Evolutionary conservation across 345 rosid genomes (phyloP).

Genomic region (Cardiospermum halicacabum): DNA sequence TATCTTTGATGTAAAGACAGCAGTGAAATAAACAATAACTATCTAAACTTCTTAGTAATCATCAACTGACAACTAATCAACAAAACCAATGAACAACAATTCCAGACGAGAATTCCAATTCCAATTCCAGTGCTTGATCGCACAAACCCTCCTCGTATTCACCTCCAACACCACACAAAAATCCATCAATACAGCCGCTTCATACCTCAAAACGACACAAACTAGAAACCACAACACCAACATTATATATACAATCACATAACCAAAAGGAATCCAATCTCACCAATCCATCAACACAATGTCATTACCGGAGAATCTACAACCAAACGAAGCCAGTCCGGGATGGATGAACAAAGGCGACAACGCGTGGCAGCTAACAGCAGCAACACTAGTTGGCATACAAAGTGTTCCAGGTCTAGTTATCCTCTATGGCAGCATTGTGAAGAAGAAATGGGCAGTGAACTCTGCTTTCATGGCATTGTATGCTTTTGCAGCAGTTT

Average conservation of each 20-base stretch:
- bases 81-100: not conserved
- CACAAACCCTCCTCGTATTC: constrained; percentile 16
- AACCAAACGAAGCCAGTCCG: constrained; percentile 36
- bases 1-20: too few species aligned
- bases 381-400: constrained; percentile 54
- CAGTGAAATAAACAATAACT: too few species aligned
- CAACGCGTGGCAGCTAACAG: constrained; percentile 71
- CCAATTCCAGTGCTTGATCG: constrained; percentile 19
- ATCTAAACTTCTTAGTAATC: constrained; percentile 16
- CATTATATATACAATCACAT: too few species aligned
- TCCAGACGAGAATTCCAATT: constrained; percentile 26
- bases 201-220: not conserved
- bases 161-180: constrained; percentile 15
- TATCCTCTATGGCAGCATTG: constrained; percentile 62
- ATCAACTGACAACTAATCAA: constrained; percentile 11
- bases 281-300: not conserved
- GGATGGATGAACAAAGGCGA: constrained; percentile 63
- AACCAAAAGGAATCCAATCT: too few species aligned
- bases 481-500: constrained; percentile 58
- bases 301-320: constrained; percentile 36
- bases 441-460: constrained; percentile 75
- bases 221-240: not conserved
- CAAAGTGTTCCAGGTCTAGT: constrained; percentile 70
- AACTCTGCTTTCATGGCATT: constrained; percentile 79
- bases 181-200: not conserved